Evolutionary conservation across 2,329 filamentous ascomycete species (phyloP), one percentile per base, ranked within the genome.

Genomic region (Paraphaeosphaeria sporulosa): DNA sequence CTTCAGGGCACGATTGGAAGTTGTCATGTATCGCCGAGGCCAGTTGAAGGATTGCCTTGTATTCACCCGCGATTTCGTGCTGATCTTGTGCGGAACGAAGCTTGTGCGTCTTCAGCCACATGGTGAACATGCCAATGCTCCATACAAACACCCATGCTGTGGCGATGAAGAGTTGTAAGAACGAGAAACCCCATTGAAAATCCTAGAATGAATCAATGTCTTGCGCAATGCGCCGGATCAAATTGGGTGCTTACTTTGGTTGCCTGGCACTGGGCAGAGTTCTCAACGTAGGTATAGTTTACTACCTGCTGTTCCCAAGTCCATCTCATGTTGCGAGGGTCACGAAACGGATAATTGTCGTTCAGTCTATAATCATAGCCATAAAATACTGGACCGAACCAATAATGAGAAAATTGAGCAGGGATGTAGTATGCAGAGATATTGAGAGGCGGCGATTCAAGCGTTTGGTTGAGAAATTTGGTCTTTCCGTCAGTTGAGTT

Each of bases 121-220:
- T 61, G 25, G 36, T 46, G n/a, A 59, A 59, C 2, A 63, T 65
- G 3, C 69, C 69, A 0, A 59, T 23, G 10, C 59, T 63, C 69
- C 68, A 73, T 3, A 69, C 15, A 0, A 69, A 4, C 6, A 66
- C 48, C 10, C 67, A 13, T 1, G 67, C 15, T 9, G 64, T 19
- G 54, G 64, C 62, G 25, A 64, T 40, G 58, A 62, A 64, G 0
- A 71, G 56, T 30, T 72, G 65, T 3, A 69, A 55, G 44, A 64
- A 71, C 0, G 69, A 70, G 50, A 71, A 73, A 0, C 69, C 70
- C 68, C 70, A 73, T 42, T 64, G 57, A 36, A 71, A 72, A 2
- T 47, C 62, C 58, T 59, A 30, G n/a, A n/a, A n/a, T n/a, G n/a
- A n/a, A n/a, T n/a, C n/a, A n/a, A n/a, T n/a, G n/a, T n/a, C n/a